phyloP scores from a whole-genome alignment of 2,329 filamentous ascomycete species.

The Hypoxylon sp. region DNA sequence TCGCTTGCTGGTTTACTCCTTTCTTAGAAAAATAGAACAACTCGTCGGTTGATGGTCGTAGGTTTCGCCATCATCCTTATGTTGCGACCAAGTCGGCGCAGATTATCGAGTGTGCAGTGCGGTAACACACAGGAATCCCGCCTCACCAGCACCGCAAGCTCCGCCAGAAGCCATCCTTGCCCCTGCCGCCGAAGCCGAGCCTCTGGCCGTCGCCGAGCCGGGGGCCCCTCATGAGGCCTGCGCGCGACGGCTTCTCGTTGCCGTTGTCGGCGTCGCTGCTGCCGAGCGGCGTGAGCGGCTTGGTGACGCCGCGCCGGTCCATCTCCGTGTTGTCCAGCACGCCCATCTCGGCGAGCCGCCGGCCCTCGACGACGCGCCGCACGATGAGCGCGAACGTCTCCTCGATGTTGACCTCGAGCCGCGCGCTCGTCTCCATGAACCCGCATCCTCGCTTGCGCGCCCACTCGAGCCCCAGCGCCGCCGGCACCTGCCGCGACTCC shows the following conservation, averaged over 20 bases:
- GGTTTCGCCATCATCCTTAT: neutral
- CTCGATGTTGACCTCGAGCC: slow-evolving; percentile 87
- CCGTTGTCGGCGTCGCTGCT: slow-evolving; percentile 38
- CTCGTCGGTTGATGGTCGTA: neutral
- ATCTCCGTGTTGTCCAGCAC: slow-evolving; percentile 53
- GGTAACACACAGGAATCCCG: neutral
- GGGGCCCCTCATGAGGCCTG: slow-evolving; percentile 47
- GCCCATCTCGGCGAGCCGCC: slow-evolving; percentile 59
- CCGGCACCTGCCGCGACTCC: slow-evolving; percentile 72
- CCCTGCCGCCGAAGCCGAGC: slow-evolving; percentile 49
- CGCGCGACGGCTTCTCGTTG: slow-evolving; percentile 51
- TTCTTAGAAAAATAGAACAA: neutral
- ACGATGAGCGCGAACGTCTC: slow-evolving; percentile 82
- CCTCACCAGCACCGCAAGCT: slow-evolving; percentile 63
- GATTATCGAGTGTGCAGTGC: neutral
- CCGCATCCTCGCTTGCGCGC: slow-evolving; percentile 75
- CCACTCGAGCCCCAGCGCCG: slow-evolving; percentile 78
- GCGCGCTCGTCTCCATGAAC: slow-evolving; percentile 89
- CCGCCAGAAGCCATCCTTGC: slow-evolving; percentile 61
- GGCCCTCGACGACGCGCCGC: slow-evolving; percentile 66
- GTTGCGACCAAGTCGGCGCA: no score
- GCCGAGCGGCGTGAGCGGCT: slow-evolving; percentile 64
- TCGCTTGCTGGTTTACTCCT: neutral
- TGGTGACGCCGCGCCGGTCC: slow-evolving; percentile 63
- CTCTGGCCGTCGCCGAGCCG: slow-evolving; percentile 55